phyloP scores from a whole-genome alignment of 192 early-diverging fungal species.

The Nowakowskiella sp. region DNA sequence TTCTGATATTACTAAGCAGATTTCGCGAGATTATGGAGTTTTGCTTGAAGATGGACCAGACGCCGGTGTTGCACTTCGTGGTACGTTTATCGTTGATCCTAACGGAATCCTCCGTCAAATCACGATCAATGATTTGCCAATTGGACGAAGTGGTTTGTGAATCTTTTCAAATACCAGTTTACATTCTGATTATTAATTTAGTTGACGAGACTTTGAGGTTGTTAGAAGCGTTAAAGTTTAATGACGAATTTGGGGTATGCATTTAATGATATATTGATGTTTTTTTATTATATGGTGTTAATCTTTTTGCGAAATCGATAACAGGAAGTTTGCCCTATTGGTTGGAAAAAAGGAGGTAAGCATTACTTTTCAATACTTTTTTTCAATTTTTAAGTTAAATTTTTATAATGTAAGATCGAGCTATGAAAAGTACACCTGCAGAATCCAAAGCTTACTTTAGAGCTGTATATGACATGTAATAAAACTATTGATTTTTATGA shows the following conservation, averaged over 20 bases:
- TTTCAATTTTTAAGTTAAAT: not conserved
- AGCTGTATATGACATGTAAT: constrained; percentile 5
- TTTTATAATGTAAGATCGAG: constrained; percentile 20
- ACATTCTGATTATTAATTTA: constrained; percentile 17
- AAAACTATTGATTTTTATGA: too few species aligned
- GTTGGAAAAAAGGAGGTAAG: constrained; percentile 52
- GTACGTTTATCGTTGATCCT: constrained; percentile 56
- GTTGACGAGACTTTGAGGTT: constrained; percentile 58
- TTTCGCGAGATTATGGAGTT: constrained; percentile 47
- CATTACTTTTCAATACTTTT: not conserved
- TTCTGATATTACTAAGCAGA: constrained; percentile 44
- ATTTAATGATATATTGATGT: not conserved
- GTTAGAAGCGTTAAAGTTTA: constrained; percentile 54
- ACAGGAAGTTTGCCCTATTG: constrained; percentile 43
- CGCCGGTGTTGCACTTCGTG: constrained; percentile 36
- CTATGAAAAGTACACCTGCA: constrained; percentile 38
- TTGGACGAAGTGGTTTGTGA: constrained; percentile 44
- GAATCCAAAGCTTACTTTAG: constrained; percentile 38
- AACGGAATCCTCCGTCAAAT: constrained; percentile 51
- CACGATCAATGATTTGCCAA: constrained; percentile 49
- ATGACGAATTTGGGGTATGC: constrained; percentile 48
- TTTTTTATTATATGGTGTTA: not conserved
- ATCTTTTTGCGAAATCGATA: constrained; percentile 5
- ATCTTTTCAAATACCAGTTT: constrained; percentile 9
- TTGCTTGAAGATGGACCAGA: constrained; percentile 30